Conservation (phyloP, 768 basidiomycete genomes). For the Daedaleopsis nitida region DNA sequence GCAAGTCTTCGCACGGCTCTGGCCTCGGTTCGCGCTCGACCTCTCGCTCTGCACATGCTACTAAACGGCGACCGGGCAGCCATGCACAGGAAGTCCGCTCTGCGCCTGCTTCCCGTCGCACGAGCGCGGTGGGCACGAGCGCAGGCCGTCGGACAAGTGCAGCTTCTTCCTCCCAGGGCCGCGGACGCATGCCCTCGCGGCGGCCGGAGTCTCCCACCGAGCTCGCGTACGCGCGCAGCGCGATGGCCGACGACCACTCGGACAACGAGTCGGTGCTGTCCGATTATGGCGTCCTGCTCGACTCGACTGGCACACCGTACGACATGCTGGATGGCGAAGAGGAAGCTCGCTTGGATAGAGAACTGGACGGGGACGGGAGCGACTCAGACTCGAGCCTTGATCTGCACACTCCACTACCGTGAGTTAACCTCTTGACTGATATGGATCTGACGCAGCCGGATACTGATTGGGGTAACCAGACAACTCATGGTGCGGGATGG, state of each 20-base stretch:
- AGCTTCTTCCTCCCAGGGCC: conserved; percentile 1
- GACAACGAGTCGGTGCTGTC: conserved; percentile 31
- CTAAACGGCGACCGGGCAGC: conserved; percentile 25
- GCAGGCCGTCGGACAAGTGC: conserved; percentile 8
- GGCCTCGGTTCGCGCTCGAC: conserved; percentile 24
- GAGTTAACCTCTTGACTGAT: conserved; percentile 19
- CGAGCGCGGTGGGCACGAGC: conserved; percentile 7
- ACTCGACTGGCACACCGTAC: conserved; percentile 25
- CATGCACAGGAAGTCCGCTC: conserved; percentile 7
- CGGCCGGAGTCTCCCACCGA: conserved; percentile 18
- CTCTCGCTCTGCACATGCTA: conserved; percentile 24
- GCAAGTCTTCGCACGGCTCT: conserved; percentile 26
- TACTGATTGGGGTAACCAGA: conserved; percentile 22
- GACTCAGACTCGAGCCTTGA: conserved; percentile 40
- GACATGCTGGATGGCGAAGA: conserved; percentile 26
- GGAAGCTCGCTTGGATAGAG: conserved; percentile 29
- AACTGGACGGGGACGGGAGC: conserved; percentile 31
- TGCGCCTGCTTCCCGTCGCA: conserved; percentile 9
- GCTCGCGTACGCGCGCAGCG: conserved; percentile 18
- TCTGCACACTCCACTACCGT: conserved; percentile 42
- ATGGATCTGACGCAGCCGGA: background rate
- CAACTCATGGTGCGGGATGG: conserved; percentile 43
- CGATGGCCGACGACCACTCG: conserved; percentile 23
- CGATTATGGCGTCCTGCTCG: conserved; percentile 33
- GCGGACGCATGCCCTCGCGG: background rate